phyloP scores from a whole-genome alignment of 208 protist genomes.

The Leptomonas pyrrhocoris region DNA sequence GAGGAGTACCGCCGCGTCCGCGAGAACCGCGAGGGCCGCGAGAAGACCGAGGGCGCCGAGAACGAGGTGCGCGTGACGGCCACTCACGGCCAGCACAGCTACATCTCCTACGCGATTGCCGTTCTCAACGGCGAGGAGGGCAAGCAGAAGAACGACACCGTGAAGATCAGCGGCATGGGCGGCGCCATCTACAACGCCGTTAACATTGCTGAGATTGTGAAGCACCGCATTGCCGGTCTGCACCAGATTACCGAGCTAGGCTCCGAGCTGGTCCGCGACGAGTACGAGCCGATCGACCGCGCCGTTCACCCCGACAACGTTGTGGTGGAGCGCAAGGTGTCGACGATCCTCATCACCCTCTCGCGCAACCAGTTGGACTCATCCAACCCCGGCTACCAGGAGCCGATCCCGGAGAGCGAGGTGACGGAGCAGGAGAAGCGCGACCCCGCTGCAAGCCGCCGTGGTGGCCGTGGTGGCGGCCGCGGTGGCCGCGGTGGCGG shows the following conservation, averaged over 20 bases:
- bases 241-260: slow-evolving; percentile 92
- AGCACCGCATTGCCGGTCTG: slow-evolving; percentile 88
- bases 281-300: slow-evolving; percentile 88
- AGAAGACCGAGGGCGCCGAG: slow-evolving; percentile 68
- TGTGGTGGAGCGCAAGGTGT: slow-evolving; percentile 84
- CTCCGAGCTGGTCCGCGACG: slow-evolving; percentile 83
- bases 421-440: slow-evolving; percentile 87
- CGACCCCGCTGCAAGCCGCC: slow-evolving; percentile 38
- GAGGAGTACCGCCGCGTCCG: slow-evolving; percentile 79
- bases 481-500: slow-evolving; percentile 46
- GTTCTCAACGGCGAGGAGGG: slow-evolving; percentile 85
- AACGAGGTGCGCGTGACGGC: slow-evolving; percentile 91
- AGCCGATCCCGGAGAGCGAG: slow-evolving; percentile 85
- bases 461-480: slow-evolving; percentile 40
- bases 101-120: slow-evolving; percentile 91
- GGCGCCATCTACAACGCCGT: slow-evolving; percentile 91
- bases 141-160: slow-evolving; percentile 79
- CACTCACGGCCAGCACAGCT: slow-evolving; percentile 79
- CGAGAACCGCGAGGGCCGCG: slow-evolving; percentile 46
- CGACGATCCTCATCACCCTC: slow-evolving; percentile 90
- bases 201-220: slow-evolving; percentile 93
- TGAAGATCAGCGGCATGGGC: slow-evolving; percentile 92
- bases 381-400: slow-evolving; percentile 90
- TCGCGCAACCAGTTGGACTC: slow-evolving; percentile 86
- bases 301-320: slow-evolving; percentile 72